Percentiles rank a stretch among this genome's conserved stretches.
Evolutionary conservation across 2,329 filamentous ascomycete species (phyloP).

Genomic region (Cladophialophora carrionii): DNA sequence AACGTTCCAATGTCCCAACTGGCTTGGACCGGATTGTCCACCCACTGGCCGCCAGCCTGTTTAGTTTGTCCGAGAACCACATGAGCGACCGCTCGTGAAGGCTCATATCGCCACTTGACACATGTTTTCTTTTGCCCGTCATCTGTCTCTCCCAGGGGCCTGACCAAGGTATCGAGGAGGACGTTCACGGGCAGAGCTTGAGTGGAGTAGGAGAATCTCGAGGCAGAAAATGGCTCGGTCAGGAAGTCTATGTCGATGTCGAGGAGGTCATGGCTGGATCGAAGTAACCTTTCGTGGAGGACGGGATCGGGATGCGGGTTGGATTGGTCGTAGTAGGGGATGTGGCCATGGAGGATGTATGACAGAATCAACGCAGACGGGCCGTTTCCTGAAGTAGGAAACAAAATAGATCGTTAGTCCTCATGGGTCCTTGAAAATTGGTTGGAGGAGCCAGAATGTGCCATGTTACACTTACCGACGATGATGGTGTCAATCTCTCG

Average conservation of each 20-base stretch:
- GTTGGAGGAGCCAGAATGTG: neutral
- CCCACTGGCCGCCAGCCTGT: slow-evolving; percentile 63
- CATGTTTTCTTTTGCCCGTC: slow-evolving; percentile 55
- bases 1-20: slow-evolving; percentile 62
- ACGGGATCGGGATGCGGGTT: slow-evolving; percentile 61
- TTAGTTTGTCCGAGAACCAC: slow-evolving; percentile 57
- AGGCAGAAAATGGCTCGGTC: slow-evolving; percentile 61
- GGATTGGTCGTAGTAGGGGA: slow-evolving; percentile 58
- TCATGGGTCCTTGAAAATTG: neutral
- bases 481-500: slow-evolving; percentile 41
- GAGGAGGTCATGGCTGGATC: slow-evolving; percentile 51
- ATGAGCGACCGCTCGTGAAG: slow-evolving; percentile 57
- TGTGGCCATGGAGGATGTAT: slow-evolving; percentile 64
- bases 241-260: slow-evolving; percentile 53
- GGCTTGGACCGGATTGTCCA: slow-evolving; percentile 56
- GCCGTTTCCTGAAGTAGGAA: slow-evolving; percentile 58
- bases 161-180: slow-evolving; percentile 61
- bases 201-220: slow-evolving; percentile 63
- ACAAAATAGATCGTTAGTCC: slow-evolving; percentile 13
- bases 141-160: slow-evolving; percentile 63
- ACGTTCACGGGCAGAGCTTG: slow-evolving; percentile 64
- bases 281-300: slow-evolving; percentile 59
- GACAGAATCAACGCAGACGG: slow-evolving; percentile 65
- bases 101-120: slow-evolving; percentile 58
- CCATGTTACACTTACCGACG: slow-evolving; percentile 38